Evolutionary conservation across 768 basidiomycete genomes (phyloP).

Genomic region (Leccinum aurantiacum): DNA sequence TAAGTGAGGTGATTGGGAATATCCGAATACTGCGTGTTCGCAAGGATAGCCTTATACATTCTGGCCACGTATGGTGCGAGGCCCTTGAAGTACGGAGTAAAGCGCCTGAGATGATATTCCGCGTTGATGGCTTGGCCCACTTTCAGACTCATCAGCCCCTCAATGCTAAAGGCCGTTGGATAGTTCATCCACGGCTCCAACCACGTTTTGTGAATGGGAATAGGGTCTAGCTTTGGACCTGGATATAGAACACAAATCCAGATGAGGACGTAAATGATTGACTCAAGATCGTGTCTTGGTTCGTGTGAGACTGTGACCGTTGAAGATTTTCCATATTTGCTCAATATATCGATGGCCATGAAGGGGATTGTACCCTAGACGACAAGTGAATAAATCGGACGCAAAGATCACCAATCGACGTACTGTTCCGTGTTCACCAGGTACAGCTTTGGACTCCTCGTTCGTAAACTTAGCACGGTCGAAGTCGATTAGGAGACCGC

Average conservation of each 20-base stretch:
- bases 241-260: neutral
- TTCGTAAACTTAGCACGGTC: neutral
- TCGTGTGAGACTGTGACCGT: neutral
- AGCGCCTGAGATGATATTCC: no score
- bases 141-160: neutral
- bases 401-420: neutral
- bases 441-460: neutral
- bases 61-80: neutral
- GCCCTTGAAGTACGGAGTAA: neutral
- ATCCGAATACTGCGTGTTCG: neutral
- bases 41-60: neutral
- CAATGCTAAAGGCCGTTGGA: neutral
- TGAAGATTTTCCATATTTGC: neutral
- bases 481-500: conserved; percentile 6
- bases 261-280: neutral
- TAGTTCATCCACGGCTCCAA: neutral
- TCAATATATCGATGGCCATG: conserved; percentile 4
- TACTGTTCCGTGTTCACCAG: conserved; percentile 1
- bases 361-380: conserved; percentile 5
- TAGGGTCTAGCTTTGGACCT: neutral
- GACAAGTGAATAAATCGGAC: neutral
- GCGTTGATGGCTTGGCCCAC: neutral
- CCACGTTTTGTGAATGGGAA: neutral
- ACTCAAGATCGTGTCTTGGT: neutral
- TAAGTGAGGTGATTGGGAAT: neutral